Base-by-base conservation (phyloP, 2,329 filamentous ascomycete genomes). In the Fusarium aywerte region DNA sequence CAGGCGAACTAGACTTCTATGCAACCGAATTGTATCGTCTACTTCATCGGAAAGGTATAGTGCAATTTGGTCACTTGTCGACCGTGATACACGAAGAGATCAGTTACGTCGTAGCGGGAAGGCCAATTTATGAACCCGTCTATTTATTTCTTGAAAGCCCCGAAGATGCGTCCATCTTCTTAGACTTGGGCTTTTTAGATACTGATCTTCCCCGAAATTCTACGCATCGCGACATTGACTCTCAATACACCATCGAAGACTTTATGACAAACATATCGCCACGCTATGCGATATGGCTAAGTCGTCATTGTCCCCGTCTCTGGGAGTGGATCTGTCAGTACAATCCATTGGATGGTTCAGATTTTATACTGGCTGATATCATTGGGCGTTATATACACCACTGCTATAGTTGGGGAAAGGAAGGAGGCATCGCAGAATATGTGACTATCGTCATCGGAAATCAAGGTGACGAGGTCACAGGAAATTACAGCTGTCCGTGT, bases 391-490 rank as follows among this genome's bases (percentile, higher is more conserved):
- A 27, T 10, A 27, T 18, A 12, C 4, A 21, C 11, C 7, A 8
- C 3, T 7, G 8, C 18, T 13, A 6, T n/a, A n/a, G n/a, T n/a
- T n/a, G n/a, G n/a, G n/a, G n/a, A n/a, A n/a, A n/a, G n/a, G n/a
- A n/a, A n/a, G n/a, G n/a, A n/a, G n/a, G n/a, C n/a, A n/a, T n/a
- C n/a, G n/a, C n/a, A n/a, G n/a, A 5, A 7, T 20, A 10, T 2
- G 3, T 50, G 10, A 5, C 2, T 6, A 2, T 13, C 4, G 2
- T n/a, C 3, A 4, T 27, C 8, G 2, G 9, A 0, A 0, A 3
- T 1, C 7, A 42, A 4, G 6, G 15, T 0, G 9, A 11, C 4
- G 10, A 38, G 5, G 6, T 4, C 1, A 15, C 20, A 5, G 25
- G 44, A 5, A 4, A 8, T 3, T 54, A 23, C 9, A 9, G 20